phyloP scores from a whole-genome alignment of 1,284 basidiomycete genomes.

The Ustilago loliicola region DNA sequence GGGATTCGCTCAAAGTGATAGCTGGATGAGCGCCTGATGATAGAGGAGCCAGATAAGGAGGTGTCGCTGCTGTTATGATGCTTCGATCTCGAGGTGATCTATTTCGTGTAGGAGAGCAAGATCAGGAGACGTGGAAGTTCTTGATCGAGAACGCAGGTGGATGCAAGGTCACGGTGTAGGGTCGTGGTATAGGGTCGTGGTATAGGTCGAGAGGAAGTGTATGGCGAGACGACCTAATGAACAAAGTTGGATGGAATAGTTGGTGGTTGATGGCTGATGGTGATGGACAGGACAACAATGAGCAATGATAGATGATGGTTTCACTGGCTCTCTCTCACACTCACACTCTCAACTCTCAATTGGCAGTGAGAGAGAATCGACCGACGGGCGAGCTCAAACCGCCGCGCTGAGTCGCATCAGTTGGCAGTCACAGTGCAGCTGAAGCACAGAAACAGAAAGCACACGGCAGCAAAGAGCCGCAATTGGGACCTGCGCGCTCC shows the following conservation, averaged over 20 bases:
- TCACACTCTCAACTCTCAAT: not conserved
- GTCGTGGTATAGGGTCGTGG: not conserved
- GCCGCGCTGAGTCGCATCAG: slow-evolving; percentile 3
- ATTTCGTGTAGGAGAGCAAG: not conserved
- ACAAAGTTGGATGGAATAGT: not conserved
- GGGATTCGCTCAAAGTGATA: not conserved
- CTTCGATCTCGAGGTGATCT: not conserved
- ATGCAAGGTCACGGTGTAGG: not conserved
- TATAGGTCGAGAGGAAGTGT: not conserved
- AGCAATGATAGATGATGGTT: not conserved
- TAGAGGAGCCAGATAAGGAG: not conserved
- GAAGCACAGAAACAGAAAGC: not conserved
- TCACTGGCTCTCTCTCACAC: not conserved
- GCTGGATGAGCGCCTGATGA: not conserved
- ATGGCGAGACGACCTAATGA: not conserved
- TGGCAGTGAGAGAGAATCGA: not conserved
- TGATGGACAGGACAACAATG: not conserved
- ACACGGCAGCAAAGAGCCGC: slow-evolving; percentile 3
- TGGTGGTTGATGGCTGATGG: not conserved
- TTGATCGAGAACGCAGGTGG: not conserved
- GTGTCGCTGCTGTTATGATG: not conserved
- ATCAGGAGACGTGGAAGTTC: not conserved
- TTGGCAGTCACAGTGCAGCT: slow-evolving; percentile 1
- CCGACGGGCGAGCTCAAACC: not conserved
- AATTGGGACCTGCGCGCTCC: not conserved